Conservation (phyloP, 129 eudicot species). For the Escallonia rubra region DNA sequence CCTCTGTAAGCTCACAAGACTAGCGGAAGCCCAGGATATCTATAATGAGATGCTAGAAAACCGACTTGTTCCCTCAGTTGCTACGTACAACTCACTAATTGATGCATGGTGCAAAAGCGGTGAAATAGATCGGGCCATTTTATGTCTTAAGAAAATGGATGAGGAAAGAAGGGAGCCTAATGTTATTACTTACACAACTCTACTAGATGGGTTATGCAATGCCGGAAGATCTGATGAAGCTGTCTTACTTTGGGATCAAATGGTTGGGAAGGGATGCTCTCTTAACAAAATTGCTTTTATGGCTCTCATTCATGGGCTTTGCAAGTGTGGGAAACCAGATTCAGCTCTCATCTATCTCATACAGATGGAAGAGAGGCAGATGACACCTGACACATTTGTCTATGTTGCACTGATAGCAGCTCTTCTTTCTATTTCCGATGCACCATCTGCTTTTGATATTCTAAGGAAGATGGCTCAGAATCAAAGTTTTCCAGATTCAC, state of each 20-base stretch:
- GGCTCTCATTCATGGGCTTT: conserved; percentile 83
- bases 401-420: conserved; percentile 57
- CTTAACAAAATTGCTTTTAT: conserved; percentile 73
- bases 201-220: conserved; percentile 77
- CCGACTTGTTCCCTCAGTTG: conserved; percentile 71
- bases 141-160: conserved; percentile 43
- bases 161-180: conserved; percentile 55
- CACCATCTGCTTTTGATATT: conserved; percentile 40
- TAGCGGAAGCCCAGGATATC: conserved; percentile 54
- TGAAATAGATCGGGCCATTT: conserved; percentile 50
- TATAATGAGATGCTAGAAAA: conserved; percentile 48
- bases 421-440: conserved; percentile 40
- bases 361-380: conserved; percentile 60
- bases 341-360: conserved; percentile 38
- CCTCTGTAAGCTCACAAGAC: conserved; percentile 56
- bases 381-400: conserved; percentile 56
- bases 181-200: conserved; percentile 59
- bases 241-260: conserved; percentile 46
- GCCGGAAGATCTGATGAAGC: conserved; percentile 73
- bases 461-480: conserved; percentile 46
- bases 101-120: conserved; percentile 75
- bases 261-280: conserved; percentile 39
- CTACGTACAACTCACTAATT: conserved; percentile 72
- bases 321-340: conserved; percentile 64
- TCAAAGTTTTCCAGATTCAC: conserved; percentile 22